phyloP scores from a whole-genome alignment of 805 yeast species.

The Schizosaccharomyces lindneri region DNA sequence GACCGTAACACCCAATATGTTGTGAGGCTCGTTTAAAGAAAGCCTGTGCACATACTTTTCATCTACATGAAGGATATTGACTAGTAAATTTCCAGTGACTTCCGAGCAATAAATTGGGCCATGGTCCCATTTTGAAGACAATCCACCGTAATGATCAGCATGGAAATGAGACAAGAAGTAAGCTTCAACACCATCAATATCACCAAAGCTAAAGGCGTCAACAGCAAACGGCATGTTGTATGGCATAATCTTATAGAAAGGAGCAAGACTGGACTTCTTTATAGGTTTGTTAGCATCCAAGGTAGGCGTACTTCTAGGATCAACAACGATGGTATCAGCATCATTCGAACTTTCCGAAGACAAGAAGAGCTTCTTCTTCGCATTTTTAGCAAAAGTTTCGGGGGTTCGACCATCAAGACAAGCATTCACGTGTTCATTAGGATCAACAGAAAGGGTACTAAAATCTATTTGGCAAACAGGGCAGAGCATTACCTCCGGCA shows the following conservation, averaged over 20 bases:
- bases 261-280: constrained; percentile 4
- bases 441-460: not conserved
- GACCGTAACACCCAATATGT: constrained; percentile 26
- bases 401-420: constrained; percentile 3
- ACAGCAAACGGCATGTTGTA: constrained; percentile 15
- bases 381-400: not conserved
- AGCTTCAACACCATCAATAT: constrained; percentile 12
- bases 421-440: constrained; percentile 3
- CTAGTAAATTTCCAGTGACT: constrained; percentile 37
- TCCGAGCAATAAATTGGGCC: constrained; percentile 51
- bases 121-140: constrained; percentile 49
- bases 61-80: constrained; percentile 29
- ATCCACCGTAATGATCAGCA: constrained; percentile 81
- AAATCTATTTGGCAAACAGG: not conserved
- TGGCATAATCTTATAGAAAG: constrained; percentile 14
- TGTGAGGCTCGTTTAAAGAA: constrained; percentile 20
- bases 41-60: constrained; percentile 19
- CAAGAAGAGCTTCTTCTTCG: not conserved
- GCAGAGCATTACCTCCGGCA: not conserved
- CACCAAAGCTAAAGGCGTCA: constrained; percentile 17
- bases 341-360: not conserved
- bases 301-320: not conserved
- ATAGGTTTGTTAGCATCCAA: not conserved
- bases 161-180: constrained; percentile 45
- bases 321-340: not conserved